A percentile compares a stretch with the other conserved stretches of the same genome.
phyloP scores from a whole-genome alignment of 495 filamentous ascomycete genomes.

The Glonium stellatum region DNA sequence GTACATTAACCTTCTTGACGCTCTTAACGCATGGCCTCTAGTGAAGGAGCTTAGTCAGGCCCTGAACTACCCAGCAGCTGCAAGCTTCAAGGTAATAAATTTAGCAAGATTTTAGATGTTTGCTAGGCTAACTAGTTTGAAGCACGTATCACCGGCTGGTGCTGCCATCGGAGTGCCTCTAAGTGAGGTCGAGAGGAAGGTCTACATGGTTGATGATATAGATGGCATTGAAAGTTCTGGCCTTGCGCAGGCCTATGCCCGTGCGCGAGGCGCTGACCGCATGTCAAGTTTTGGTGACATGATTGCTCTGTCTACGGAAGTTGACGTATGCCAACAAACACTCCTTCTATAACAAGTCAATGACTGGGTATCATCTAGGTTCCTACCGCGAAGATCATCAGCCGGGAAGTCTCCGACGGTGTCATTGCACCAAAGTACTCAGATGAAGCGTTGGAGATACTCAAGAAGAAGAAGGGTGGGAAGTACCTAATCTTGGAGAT shows the following conservation, averaged over 20 bases:
- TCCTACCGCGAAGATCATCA: constrained; percentile 91
- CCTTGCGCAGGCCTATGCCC: constrained; percentile 89
- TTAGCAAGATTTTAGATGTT: neutral
- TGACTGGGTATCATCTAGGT: constrained; percentile 29
- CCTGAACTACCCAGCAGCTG: constrained; percentile 81
- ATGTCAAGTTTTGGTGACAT: constrained; percentile 98
- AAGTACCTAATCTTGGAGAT: constrained; percentile 95
- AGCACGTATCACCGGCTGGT: constrained; percentile 89
- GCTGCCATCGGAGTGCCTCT: constrained; percentile 88
- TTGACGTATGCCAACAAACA: constrained; percentile 48
- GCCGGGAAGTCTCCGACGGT: constrained; percentile 93
- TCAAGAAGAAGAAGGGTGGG: constrained; percentile 97
- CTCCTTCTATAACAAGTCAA: neutral
- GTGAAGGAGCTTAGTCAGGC: constrained; percentile 94
- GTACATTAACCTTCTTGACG: constrained; percentile 95
- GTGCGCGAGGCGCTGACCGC: constrained; percentile 88
- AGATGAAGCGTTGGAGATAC: constrained; percentile 75
- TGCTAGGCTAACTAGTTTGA: neutral
- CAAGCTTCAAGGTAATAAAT: constrained; percentile 71
- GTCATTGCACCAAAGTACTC: constrained; percentile 86
- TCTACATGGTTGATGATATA: constrained; percentile 97
- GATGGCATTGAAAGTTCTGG: constrained; percentile 73
- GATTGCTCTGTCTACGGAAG: constrained; percentile 82
- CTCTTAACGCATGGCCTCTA: constrained; percentile 90
- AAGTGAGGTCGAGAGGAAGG: constrained; percentile 80